Conservation (phyloP, 2,329 filamentous ascomycete species). For the Albophoma yamanashiensis region DNA sequence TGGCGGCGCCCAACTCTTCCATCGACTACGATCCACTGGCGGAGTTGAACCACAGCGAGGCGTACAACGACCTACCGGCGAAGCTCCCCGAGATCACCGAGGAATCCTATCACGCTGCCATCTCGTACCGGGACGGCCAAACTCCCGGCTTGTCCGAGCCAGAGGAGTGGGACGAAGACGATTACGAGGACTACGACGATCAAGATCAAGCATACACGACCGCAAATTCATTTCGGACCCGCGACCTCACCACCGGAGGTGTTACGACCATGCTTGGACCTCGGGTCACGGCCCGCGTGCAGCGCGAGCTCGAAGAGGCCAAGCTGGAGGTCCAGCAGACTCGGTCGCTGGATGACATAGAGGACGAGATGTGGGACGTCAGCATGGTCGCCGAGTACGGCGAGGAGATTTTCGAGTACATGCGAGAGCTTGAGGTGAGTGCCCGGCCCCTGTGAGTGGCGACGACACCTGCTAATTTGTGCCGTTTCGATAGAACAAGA, state of each 20-base stretch:
- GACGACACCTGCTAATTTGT: slow-evolving; percentile 8
- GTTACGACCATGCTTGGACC: slow-evolving; percentile 58
- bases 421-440: slow-evolving; percentile 76
- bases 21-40: slow-evolving; percentile 13
- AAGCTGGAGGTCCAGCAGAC: slow-evolving; percentile 59
- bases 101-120: slow-evolving; percentile 13
- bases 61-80: slow-evolving; percentile 10
- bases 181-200: slow-evolving; percentile 57
- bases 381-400: slow-evolving; percentile 97
- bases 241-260: slow-evolving; percentile 44
- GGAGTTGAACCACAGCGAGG: slow-evolving; percentile 13
- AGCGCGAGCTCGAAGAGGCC: slow-evolving; percentile 60
- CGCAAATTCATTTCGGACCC: slow-evolving; percentile 63
- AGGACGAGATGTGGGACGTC: slow-evolving; percentile 86
- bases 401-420: slow-evolving; percentile 90
- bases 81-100: slow-evolving; percentile 20
- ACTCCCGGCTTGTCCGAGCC: slow-evolving; percentile 25
- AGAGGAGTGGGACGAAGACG: slow-evolving; percentile 70
- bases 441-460: not conserved
- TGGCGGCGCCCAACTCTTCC: slow-evolving; percentile 15
- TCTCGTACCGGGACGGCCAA: slow-evolving; percentile 12
- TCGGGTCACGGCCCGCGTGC: slow-evolving; percentile 54
- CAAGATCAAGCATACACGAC: slow-evolving; percentile 62
- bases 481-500: slow-evolving; percentile 43
- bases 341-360: slow-evolving; percentile 61